phyloP scores from a whole-genome alignment of 176 grass and related monocot genomes.

The Tillandsia fasciculata region DNA sequence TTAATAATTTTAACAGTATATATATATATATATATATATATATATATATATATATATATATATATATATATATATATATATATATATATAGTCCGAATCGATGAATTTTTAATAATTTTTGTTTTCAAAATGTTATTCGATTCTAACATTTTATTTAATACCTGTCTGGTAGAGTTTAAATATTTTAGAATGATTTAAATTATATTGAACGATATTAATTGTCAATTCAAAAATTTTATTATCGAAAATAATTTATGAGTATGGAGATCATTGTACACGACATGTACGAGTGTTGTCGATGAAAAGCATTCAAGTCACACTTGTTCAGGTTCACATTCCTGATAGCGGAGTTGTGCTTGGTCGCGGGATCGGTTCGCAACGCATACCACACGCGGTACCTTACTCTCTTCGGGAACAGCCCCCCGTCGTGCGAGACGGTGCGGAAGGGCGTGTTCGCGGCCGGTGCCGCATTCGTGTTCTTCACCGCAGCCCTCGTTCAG shows the following conservation, averaged over 20 bases:
- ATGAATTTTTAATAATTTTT: neutral
- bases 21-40: too few species aligned
- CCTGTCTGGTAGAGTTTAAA: too few species aligned
- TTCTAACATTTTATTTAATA: neutral
- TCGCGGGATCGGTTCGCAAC: slow-evolving; percentile 72
- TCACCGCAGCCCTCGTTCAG: slow-evolving; percentile 51
- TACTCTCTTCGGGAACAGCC: neutral
- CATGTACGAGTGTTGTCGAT: neutral
- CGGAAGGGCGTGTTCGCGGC: slow-evolving; percentile 84
- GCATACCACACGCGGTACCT: slow-evolving; percentile 77
- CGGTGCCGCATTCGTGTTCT: slow-evolving; percentile 77
- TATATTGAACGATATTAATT: neutral
- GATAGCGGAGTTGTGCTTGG: slow-evolving; percentile 83
- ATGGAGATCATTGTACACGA: neutral
- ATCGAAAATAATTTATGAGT: neutral
- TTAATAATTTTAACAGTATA: too few species aligned
- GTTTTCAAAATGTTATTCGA: neutral
- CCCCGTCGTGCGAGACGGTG: slow-evolving; percentile 35
- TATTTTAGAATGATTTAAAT: neutral
- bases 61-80: too few species aligned
- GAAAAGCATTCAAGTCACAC: neutral
- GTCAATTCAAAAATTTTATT: neutral
- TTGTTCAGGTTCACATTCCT: slow-evolving; percentile 53
- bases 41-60: too few species aligned
- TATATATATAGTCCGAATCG: neutral